These are phyloP conservation scores for Lentinus polychrous DNA, from an alignment of 1,284 basidiomycete genomes.

Conservation along the genomic window DNA sequence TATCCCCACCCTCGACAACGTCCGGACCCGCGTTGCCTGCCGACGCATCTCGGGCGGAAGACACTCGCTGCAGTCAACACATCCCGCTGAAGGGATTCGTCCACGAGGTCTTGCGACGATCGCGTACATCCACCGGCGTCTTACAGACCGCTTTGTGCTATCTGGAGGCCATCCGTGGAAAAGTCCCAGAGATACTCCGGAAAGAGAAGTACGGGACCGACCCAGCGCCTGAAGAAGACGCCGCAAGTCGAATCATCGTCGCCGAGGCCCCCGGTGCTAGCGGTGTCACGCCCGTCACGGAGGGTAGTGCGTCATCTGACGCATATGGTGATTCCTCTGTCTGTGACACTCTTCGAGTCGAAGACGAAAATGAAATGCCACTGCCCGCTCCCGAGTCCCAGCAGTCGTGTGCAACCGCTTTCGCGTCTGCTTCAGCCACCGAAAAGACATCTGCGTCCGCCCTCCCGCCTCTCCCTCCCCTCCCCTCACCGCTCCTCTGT, in stretches of 20 bases:
- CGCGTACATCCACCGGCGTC: constrained; percentile 66
- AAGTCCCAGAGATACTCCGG: constrained; percentile 51
- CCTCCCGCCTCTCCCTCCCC: constrained; percentile 37
- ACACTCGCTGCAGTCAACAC: constrained; percentile 26
- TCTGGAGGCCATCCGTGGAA: constrained; percentile 62
- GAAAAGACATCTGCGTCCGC: constrained; percentile 18
- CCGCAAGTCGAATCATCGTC: constrained; percentile 38
- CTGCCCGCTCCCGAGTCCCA: constrained; percentile 8
- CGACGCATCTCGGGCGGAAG: constrained; percentile 14
- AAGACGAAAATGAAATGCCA: not conserved
- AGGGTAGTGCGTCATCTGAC: not conserved
- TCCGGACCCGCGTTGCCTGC: constrained; percentile 15
- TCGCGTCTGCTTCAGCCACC: constrained; percentile 2
- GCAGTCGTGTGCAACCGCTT: constrained; percentile 4
- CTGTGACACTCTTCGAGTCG: not conserved
- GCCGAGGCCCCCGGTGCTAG: constrained; percentile 11
- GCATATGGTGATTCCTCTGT: not conserved
- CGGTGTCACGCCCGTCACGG: not conserved
- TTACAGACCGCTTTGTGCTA: constrained; percentile 77
- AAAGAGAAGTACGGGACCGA: constrained; percentile 36
- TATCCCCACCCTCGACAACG: constrained; percentile 16
- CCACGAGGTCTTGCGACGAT: constrained; percentile 70
- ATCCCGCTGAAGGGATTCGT: constrained; percentile 66
- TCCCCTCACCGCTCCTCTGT: constrained; percentile 80
- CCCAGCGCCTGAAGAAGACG: constrained; percentile 27